Evolutionary conservation across 805 yeast species (phyloP).

Genomic region (Starmerella bombicola): DNA sequence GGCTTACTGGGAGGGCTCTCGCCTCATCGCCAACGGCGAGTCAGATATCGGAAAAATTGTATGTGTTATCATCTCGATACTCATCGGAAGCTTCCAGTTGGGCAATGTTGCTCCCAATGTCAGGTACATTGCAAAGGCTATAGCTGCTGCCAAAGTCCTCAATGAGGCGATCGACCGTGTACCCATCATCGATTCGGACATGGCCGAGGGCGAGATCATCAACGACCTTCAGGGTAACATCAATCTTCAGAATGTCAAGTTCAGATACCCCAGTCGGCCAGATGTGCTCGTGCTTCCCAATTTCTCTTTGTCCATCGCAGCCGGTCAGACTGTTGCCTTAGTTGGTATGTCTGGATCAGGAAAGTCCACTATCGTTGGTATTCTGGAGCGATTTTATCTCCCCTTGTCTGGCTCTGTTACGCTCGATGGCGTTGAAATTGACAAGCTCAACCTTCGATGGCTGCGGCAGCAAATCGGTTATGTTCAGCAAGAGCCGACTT

Average conservation of each 20-base stretch:
- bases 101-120: slow-evolving; percentile 34
- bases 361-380: slow-evolving; percentile 74
- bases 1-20: slow-evolving; percentile 35
- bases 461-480: slow-evolving; percentile 68
- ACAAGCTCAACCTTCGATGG: slow-evolving; percentile 58
- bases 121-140: slow-evolving; percentile 30
- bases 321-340: slow-evolving; percentile 83
- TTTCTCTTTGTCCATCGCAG: slow-evolving; percentile 66
- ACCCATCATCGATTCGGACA: slow-evolving; percentile 31
- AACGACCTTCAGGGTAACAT: slow-evolving; percentile 47
- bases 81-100: slow-evolving; percentile 34
- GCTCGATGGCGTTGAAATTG: slow-evolving; percentile 74
- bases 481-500: slow-evolving; percentile 92
- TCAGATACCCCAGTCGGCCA: slow-evolving; percentile 69
- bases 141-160: slow-evolving; percentile 33
- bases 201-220: slow-evolving; percentile 22
- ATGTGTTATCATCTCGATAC: slow-evolving; percentile 31
- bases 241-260: slow-evolving; percentile 67
- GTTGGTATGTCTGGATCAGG: slow-evolving; percentile 97
- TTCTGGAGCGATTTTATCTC: slow-evolving; percentile 82
- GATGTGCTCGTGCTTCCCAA: slow-evolving; percentile 71
- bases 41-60: slow-evolving; percentile 29
- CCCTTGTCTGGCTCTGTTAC: slow-evolving; percentile 58
- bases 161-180: slow-evolving; percentile 35
- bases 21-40: slow-evolving; percentile 28